These are phyloP conservation scores for Clonostachys chloroleuca DNA, from an alignment of 2,329 filamentous ascomycete species.

Conservation along the genomic window DNA sequence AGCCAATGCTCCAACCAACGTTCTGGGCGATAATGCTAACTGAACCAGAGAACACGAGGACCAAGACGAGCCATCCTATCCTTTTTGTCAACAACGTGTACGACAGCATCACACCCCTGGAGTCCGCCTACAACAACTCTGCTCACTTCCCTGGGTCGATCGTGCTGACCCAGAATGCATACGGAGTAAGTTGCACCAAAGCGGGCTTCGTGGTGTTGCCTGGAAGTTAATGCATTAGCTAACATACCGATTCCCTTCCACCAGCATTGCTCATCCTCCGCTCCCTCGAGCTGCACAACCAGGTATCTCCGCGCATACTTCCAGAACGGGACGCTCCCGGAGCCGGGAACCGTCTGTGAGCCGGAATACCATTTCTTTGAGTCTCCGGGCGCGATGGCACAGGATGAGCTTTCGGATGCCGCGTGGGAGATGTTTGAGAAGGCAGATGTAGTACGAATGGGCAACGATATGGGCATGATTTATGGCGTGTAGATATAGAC, in stretches of 20 bases:
- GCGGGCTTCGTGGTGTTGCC: background rate
- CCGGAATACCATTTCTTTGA: slow-evolving; percentile 37
- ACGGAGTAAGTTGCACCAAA: slow-evolving; percentile 34
- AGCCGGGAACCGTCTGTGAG: slow-evolving; percentile 36
- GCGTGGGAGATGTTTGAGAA: background rate
- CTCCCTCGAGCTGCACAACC: slow-evolving; percentile 37
- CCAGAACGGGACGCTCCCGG: slow-evolving; percentile 38
- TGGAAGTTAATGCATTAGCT: background rate
- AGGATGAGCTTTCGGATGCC: background rate
- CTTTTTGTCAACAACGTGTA: slow-evolving; percentile 37
- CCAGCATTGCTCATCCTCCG: slow-evolving; percentile 44
- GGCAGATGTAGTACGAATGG: too few relatives aligned
- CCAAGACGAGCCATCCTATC: slow-evolving; percentile 34
- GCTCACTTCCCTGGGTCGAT: slow-evolving; percentile 36
- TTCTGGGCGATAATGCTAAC: background rate
- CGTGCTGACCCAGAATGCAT: slow-evolving; percentile 43
- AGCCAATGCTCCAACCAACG: too few relatives aligned
- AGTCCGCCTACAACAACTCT: slow-evolving; percentile 38
- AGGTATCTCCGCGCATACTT: slow-evolving; percentile 36
- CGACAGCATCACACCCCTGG: slow-evolving; percentile 42
- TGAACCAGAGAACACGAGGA: slow-evolving; percentile 16
- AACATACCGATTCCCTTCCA: background rate
- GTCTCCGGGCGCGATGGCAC: slow-evolving; percentile 6
- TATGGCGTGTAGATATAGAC: too few relatives aligned
- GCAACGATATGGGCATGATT: too few relatives aligned